Evolutionary conservation across 129 eudicot genomes (phyloP), one percentile per base, ranked within the genome.

Genomic region (Arctium minus): DNA sequence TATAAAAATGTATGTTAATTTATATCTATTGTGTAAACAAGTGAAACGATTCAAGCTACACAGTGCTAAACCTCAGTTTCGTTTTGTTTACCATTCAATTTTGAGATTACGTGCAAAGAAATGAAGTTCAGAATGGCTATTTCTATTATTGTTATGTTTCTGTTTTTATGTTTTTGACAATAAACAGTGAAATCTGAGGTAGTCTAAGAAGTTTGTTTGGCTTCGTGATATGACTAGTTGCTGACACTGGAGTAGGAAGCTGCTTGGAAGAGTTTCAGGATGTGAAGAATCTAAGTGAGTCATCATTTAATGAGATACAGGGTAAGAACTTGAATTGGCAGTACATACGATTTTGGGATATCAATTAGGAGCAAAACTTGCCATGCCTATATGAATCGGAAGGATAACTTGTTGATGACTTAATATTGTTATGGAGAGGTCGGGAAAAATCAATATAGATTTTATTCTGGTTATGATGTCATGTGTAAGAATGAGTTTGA

Each of bases 241-340:
- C 99, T 79, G 99, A 96, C 85, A 96, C 99, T 1, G 99, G 99
- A 48, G 82, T 82, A 72, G 98, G 98, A 75, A 93, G 97, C 90
- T 83, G 83, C 78, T 79, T 92, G 90, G 94, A 91, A 75, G 99
- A 96, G 84, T 89, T 91, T 82, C 95, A 83, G 84, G 86, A 82
- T 42, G 67, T 93, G 84, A 86, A 83, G 85, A 84, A 80, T 79
- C 18, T 85, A 42, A 72, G 70, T 12, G 84, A 85, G 76, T 83
- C 87, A 39, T 15, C 53, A 62, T 29, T 82, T 73, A 85, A 79
- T 56, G 78, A 84, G 69, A 85, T 79, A 72, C 89, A 91, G 87
- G 95, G 94, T 88, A 76, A 75, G 82, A 22, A 10, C 40, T 48
- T 73, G n/a, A 17, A 71, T 3, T 50, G 39, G 9, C 60, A 53